Conservation (phyloP, 176 grass and related monocot genomes). For the Metroxylon sagu region DNA sequence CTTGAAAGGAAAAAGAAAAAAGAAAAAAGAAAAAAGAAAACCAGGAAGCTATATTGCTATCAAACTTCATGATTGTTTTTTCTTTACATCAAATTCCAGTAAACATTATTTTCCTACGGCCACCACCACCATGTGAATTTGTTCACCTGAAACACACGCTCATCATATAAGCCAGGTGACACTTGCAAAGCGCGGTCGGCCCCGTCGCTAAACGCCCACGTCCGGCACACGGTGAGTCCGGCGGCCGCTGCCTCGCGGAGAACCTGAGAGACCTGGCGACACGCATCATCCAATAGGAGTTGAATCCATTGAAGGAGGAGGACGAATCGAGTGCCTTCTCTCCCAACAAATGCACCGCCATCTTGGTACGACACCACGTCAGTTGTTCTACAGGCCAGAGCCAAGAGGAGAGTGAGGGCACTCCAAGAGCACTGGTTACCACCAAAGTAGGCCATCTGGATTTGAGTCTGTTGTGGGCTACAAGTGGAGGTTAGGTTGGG, state of each 20-base stretch:
- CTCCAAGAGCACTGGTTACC: too few relatives aligned
- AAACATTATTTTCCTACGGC: too few relatives aligned
- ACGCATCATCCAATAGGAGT: constrained; percentile 43
- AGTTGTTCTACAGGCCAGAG: too few relatives aligned
- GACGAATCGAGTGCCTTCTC: constrained; percentile 17
- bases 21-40: too few relatives aligned
- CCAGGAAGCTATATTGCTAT: too few relatives aligned
- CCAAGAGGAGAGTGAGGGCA: too few relatives aligned
- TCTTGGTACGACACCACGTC: too few relatives aligned
- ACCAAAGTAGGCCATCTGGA: too few relatives aligned
- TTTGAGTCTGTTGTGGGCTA: too few relatives aligned
- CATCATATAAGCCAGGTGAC: constrained; percentile 34
- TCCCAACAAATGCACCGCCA: constrained; percentile 26
- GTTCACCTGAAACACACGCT: constrained; percentile 14
- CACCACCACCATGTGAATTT: constrained; percentile 14
- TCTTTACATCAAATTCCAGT: constrained; percentile 23
- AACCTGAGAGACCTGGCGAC: constrained; percentile 37
- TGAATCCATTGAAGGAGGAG: constrained; percentile 36
- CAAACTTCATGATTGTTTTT: too few relatives aligned
- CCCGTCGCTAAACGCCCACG: constrained; percentile 43
- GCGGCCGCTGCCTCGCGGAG: constrained; percentile 24
- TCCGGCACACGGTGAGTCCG: constrained; percentile 45
- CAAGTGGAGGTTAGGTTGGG: too few relatives aligned
- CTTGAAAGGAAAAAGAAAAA: too few relatives aligned
- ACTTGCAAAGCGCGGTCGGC: constrained; percentile 29